A percentile compares a stretch with the other conserved stretches of the same genome.
Conservation (phyloP, 1,139 yeast genomes). For the Saccharomyces hybrid region DNA sequence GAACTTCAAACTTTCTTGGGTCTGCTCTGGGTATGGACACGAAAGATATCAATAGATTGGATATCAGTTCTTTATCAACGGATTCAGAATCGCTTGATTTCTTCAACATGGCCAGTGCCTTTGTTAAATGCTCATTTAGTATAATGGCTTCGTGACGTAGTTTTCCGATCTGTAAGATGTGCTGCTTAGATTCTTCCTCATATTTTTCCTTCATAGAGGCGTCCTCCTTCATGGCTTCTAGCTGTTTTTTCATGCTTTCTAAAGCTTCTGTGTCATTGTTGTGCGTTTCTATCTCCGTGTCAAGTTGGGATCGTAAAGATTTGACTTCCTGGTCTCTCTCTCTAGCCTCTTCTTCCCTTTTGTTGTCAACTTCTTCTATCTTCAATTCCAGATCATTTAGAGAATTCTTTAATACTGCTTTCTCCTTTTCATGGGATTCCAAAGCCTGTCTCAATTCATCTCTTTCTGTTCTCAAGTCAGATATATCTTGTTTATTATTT, state of each 20-base stretch:
- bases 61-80: conserved; percentile 80
- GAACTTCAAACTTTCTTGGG: conserved; percentile 85
- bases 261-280: conserved; percentile 10
- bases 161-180: conserved; percentile 77
- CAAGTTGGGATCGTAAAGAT: conserved; percentile 20
- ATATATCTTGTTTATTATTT: conserved; percentile 24
- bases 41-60: conserved; percentile 79
- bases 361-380: conserved; percentile 11
- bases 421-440: conserved; percentile 17
- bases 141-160: conserved; percentile 94
- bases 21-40: conserved; percentile 87
- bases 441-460: conserved; percentile 17
- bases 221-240: conserved; percentile 19
- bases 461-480: conserved; percentile 24
- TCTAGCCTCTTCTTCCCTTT: conserved; percentile 10
- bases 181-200: conserved; percentile 57
- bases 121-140: conserved; percentile 85
- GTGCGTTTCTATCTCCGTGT: conserved; percentile 13
- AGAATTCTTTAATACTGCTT: conserved; percentile 18
- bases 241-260: conserved; percentile 9
- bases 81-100: conserved; percentile 64
- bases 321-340: conserved; percentile 17
- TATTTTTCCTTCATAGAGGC: conserved; percentile 28
- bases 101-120: conserved; percentile 77
- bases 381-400: conserved; percentile 23